phyloP scores from a whole-genome alignment of 2,329 filamentous ascomycete genomes.

The Fusarium anthophilum region DNA sequence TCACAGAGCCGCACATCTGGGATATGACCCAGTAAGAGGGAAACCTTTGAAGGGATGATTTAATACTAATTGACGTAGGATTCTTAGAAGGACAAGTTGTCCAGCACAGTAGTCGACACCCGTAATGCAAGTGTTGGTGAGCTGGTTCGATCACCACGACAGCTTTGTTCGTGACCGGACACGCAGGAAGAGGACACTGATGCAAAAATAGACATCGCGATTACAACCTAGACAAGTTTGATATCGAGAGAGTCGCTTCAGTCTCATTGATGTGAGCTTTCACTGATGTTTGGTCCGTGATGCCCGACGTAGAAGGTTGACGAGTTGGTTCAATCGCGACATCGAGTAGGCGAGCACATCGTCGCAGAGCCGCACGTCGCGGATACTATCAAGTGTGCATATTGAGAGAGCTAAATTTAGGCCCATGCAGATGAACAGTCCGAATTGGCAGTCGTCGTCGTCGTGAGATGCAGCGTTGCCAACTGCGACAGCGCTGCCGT shows the following conservation, averaged over 20 bases:
- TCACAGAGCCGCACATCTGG: background rate
- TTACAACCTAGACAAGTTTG: fast-evolving
- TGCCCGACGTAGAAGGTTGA: fast-evolving
- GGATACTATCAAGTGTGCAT: no score
- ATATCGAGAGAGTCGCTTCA: background rate
- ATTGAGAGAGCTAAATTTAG: no score
- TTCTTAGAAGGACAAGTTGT: fast-evolving
- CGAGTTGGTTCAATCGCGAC: background rate
- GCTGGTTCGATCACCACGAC: no score
- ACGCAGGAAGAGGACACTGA: fast-evolving
- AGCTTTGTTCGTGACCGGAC: background rate
- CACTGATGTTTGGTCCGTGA: no score
- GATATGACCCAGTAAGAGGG: no score
- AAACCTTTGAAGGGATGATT: fast-evolving
- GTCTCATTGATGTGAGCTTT: no score
- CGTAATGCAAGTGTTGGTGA: background rate
- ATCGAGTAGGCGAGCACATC: no score
- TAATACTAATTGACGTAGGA: fast-evolving
- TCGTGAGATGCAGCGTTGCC: background rate
- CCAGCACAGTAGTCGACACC: no score
- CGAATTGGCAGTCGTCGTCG: background rate
- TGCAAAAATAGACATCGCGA: fast-evolving
- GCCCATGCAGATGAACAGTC: background rate
- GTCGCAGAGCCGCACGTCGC: no score
- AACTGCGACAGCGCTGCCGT: no score